Evolutionary conservation across 208 protist genomes (phyloP).

Genomic region (Trypanosoma vivax): DNA sequence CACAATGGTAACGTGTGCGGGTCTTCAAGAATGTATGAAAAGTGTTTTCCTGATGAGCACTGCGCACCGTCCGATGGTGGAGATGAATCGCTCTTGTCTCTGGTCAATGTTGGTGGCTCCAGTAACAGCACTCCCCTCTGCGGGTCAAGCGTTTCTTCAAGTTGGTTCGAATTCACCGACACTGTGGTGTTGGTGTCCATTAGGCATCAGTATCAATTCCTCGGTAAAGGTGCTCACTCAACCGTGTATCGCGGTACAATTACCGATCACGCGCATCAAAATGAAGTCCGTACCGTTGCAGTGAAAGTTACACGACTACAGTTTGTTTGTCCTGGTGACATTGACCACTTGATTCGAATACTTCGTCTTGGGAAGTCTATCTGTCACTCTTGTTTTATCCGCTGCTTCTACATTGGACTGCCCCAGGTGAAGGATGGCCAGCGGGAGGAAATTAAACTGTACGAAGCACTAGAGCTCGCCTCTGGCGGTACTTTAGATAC

Average conservation of each 20-base stretch:
- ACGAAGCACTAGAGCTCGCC: constrained; percentile 16
- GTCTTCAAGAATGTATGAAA: too few species aligned
- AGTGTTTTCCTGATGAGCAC: too few species aligned
- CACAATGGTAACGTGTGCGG: too few species aligned
- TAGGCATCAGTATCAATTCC: constrained; percentile 3
- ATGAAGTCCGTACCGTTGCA: constrained; percentile 1
- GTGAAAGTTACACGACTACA: constrained; percentile 6
- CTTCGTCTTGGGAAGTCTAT: constrained; percentile 1
- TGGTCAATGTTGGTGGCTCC: constrained; percentile 1
- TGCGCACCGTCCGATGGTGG: too few species aligned
- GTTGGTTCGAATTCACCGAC: constrained; percentile 2
- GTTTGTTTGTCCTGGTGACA: neutral
- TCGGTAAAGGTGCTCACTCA: constrained; percentile 15
- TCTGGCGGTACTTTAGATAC: constrained; percentile 18
- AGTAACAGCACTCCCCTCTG: neutral
- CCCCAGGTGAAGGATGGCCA: neutral
- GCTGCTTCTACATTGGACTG: constrained; percentile 13
- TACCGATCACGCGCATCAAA: neutral
- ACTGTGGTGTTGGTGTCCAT: constrained; percentile 5
- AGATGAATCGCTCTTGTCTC: constrained; percentile 7
- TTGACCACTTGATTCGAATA: constrained; percentile 19
- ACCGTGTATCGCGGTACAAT: constrained; percentile 18
- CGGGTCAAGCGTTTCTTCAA: neutral
- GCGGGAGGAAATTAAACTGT: constrained; percentile 5
- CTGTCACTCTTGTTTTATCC: constrained; percentile 8